A percentile compares a stretch with the other conserved stretches of the same genome.
Conservation (phyloP, 2,329 filamentous ascomycete species). For the Alternaria longipes region DNA sequence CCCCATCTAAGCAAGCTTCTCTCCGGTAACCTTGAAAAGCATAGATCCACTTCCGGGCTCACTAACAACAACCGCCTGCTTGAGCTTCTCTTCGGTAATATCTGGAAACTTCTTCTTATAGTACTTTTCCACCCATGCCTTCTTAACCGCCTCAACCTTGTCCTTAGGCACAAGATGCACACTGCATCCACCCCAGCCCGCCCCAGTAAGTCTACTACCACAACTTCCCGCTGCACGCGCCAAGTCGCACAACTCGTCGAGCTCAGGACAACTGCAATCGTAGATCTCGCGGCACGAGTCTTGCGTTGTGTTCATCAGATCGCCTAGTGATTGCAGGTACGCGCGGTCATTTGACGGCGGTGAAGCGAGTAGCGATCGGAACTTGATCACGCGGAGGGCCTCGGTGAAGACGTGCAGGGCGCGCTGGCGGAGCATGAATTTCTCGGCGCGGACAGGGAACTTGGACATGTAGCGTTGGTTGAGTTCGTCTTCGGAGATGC, state of each 20-base stretch:
- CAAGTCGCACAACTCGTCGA: slow-evolving; percentile 87
- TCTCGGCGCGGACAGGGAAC: slow-evolving; percentile 87
- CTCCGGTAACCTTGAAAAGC: slow-evolving; percentile 47
- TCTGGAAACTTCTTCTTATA: slow-evolving; percentile 76
- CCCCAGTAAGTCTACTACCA: slow-evolving; percentile 87
- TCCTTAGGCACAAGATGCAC: slow-evolving; percentile 90
- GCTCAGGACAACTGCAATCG: slow-evolving; percentile 90
- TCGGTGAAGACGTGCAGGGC: slow-evolving; percentile 92
- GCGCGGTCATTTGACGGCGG: slow-evolving; percentile 62
- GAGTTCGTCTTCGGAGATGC: slow-evolving; percentile 74
- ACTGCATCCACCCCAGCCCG: slow-evolving; percentile 95
- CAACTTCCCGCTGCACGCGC: slow-evolving; percentile 81
- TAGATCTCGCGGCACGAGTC: slow-evolving; percentile 85
- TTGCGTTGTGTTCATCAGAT: slow-evolving; percentile 89
- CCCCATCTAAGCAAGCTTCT: slow-evolving; percentile 36
- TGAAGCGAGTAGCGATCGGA: slow-evolving; percentile 75
- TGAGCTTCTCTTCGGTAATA: slow-evolving; percentile 75
- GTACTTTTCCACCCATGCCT: slow-evolving; percentile 82
- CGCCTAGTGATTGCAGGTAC: slow-evolving; percentile 78
- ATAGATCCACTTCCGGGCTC: slow-evolving; percentile 78
- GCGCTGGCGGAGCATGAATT: slow-evolving; percentile 86
- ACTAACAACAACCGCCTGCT: slow-evolving; percentile 85
- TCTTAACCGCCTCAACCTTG: slow-evolving; percentile 79
- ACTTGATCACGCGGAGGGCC: slow-evolving; percentile 83
- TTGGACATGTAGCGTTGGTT: slow-evolving; percentile 82